A percentile compares a stretch with the other conserved stretches of the same genome.
phyloP scores from a whole-genome alignment of 257 asterid species.

The Solanum phureja region DNA sequence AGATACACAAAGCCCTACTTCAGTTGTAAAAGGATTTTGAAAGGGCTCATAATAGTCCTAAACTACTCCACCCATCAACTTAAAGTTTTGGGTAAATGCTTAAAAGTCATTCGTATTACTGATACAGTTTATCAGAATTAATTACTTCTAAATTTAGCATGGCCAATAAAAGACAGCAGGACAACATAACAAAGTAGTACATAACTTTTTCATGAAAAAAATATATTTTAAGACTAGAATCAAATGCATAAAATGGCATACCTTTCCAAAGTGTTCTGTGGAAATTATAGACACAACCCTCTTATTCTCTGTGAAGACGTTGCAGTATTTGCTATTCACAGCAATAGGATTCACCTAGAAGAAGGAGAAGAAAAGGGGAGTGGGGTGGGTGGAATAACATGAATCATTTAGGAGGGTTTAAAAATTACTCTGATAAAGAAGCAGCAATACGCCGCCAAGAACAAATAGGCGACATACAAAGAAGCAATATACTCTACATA shows the following conservation, averaged over 20 bases:
- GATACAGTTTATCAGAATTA: background rate
- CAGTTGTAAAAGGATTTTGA: background rate
- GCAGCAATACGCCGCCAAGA: background rate
- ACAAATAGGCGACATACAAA: background rate
- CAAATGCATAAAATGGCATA: constrained; percentile 22
- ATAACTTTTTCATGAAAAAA: background rate
- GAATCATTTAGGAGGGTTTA: constrained; percentile 13
- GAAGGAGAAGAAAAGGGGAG: background rate
- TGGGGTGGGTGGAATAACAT: background rate
- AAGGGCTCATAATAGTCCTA: background rate
- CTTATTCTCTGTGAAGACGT: constrained; percentile 96
- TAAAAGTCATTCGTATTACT: background rate
- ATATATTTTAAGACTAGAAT: background rate
- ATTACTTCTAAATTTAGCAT: background rate
- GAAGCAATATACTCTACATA: constrained; percentile 15
- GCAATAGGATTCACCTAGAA: constrained; percentile 97
- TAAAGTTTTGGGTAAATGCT: background rate
- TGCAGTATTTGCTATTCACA: constrained; percentile 97
- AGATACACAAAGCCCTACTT: background rate
- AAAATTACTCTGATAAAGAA: constrained; percentile 5
- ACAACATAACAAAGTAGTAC: background rate
- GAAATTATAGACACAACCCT: constrained; percentile 77
- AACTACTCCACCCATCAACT: background rate
- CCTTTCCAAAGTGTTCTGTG: constrained; percentile 89
- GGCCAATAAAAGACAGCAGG: background rate